Evolutionary conservation across 2,329 filamentous ascomycete species (phyloP).

Genomic region (Ophiosphaerella herpotricha): DNA sequence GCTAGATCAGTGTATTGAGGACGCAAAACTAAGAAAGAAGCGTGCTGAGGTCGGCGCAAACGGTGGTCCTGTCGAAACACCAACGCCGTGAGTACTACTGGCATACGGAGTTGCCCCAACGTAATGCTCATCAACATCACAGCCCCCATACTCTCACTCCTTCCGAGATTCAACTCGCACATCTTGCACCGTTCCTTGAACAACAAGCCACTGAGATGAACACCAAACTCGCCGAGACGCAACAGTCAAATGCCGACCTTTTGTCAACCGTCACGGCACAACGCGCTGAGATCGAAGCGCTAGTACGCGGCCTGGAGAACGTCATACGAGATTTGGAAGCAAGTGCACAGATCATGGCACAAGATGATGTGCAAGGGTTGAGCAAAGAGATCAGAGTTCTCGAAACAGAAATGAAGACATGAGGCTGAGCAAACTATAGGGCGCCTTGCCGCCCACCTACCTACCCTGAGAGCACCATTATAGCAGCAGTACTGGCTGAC

Average conservation of each 20-base stretch:
- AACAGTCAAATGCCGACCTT: conserved; percentile 59
- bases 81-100: conserved; percentile 53
- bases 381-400: conserved; percentile 41
- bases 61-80: conserved; percentile 39
- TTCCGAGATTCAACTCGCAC: conserved; percentile 61
- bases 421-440: conserved; percentile 7
- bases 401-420: conserved; percentile 43
- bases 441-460: no score
- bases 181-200: conserved; percentile 61
- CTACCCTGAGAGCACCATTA: no score
- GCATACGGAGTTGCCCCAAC: not conserved
- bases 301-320: conserved; percentile 60
- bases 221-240: conserved; percentile 54
- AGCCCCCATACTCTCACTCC: conserved; percentile 65
- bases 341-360: conserved; percentile 48
- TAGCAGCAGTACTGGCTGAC: not conserved
- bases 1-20: conserved; percentile 63
- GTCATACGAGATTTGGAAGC: conserved; percentile 63
- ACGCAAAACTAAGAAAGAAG: conserved; percentile 60
- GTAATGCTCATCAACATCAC: conserved; percentile 9
- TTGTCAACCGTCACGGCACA: conserved; percentile 58
- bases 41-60: conserved; percentile 45
- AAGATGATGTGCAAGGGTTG: conserved; percentile 43
- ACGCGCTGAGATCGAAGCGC: conserved; percentile 60
- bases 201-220: conserved; percentile 56